Evolutionary conservation across 179 eudicot species (phyloP), one percentile per base, ranked within the genome.

Genomic region (Beta lomatogona): DNA sequence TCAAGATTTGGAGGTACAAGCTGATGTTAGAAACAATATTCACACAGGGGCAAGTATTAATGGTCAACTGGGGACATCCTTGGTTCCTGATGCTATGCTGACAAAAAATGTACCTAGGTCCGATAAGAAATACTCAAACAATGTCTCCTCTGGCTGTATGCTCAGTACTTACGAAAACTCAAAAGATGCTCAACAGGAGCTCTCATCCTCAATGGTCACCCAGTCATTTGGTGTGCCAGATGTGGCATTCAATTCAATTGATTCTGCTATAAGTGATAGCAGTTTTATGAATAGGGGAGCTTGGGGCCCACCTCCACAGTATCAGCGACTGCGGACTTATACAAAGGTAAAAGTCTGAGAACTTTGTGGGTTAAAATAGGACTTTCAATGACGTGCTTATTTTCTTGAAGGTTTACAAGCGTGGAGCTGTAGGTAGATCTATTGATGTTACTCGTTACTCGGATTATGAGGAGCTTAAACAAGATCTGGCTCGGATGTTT

Each of bases 401-500:
- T 71, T 19, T 77, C 22, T 76, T 89, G 81, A 77, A 96, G 99
- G 99, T 94, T 41, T 91, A 96, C 90, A 96, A 96, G 85, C 94
- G 98, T 63, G 99, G 98, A 85, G 99, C 99, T 45, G 99, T 96
- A 70, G 99, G 99, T 81, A 91, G 99, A 90, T 94, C 98, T 70
- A 91, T 96, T 45, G 99, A 96, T 83, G 94, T 94, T 68, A 75
- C 91, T 55, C 96, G 97, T 80, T 96, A 96, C 75, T 86, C 95
- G 6, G 97, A 91, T 65, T 96, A 96, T 67, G 98, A 94, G 50
- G 98, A 92, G 83, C 97, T 96, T 25, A 96, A 94, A 85, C 93
- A 93, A 79, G 99, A 94, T 82, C 87, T 96, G 69, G 98, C 99
- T 76, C 96, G 98, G 70, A 93, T 95, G 86, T 96, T 96, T 79